These are phyloP conservation scores for Tolypocladium amazonense DNA, from an alignment of 2,329 filamentous ascomycete genomes.

Conservation along the genomic window DNA sequence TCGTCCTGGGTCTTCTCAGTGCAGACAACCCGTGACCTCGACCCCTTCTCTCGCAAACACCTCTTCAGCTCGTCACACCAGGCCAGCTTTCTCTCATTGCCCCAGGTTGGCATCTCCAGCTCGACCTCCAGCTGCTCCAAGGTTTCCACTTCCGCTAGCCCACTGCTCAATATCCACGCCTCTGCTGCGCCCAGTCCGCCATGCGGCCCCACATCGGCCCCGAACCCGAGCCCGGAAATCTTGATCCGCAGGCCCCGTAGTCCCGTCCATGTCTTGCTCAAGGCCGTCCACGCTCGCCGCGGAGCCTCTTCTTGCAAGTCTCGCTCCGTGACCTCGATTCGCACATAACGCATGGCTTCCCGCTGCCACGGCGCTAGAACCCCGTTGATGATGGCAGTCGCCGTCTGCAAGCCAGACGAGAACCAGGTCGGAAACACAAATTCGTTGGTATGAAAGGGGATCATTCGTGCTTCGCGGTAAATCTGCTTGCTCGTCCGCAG, in stretches of 20 bases:
- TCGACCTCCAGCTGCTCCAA: constrained; percentile 31
- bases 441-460: constrained; percentile 32
- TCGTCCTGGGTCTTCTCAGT: constrained; percentile 13
- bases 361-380: constrained; percentile 30
- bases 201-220: not conserved
- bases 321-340: constrained; percentile 27
- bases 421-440: constrained; percentile 37
- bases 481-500: constrained; percentile 27
- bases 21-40: constrained; percentile 10
- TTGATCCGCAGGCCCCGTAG: constrained; percentile 29
- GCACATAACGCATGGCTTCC: constrained; percentile 24
- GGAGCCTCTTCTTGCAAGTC: constrained; percentile 20
- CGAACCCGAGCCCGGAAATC: constrained; percentile 13
- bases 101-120: constrained; percentile 21
- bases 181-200: constrained; percentile 1
- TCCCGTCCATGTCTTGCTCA: constrained; percentile 25
- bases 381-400: constrained; percentile 22
- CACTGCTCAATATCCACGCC: constrained; percentile 13
- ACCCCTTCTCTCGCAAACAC: constrained; percentile 11
- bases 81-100: constrained; percentile 17
- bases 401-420: constrained; percentile 31
- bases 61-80: constrained; percentile 23
- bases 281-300: constrained; percentile 21
- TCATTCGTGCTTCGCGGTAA: constrained; percentile 27
- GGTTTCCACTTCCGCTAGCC: constrained; percentile 18